Evolutionary conservation across 306 rosid genomes (phyloP).

Genomic region (Canavalia ensiformis): DNA sequence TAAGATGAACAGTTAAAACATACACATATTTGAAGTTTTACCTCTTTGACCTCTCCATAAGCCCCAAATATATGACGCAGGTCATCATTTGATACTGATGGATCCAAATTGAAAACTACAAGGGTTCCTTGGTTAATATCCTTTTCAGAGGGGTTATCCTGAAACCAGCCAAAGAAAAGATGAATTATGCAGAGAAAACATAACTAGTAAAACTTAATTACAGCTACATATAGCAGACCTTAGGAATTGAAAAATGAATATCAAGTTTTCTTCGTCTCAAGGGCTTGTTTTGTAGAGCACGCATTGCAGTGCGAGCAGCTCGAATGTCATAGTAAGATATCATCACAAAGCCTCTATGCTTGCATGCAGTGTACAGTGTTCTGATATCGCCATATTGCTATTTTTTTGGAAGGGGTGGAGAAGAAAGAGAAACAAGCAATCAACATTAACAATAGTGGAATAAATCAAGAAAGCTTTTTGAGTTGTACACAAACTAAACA

Average conservation of each 20-base stretch:
- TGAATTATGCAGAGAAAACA: constrained; percentile 34
- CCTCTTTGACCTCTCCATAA: constrained; percentile 98
- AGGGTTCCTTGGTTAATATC: constrained; percentile 98
- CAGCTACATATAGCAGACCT: constrained; percentile 62
- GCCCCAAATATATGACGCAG: constrained; percentile 92
- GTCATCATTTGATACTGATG: constrained; percentile 92
- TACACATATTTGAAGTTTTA: constrained; percentile 15
- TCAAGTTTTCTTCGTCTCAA: constrained; percentile 94
- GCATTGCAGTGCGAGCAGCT: constrained; percentile 96
- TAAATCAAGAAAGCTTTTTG: constrained; percentile 26
- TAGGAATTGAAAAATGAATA: constrained; percentile 97
- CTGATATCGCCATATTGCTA: constrained; percentile 96
- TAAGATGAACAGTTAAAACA: constrained; percentile 19
- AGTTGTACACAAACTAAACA: neutral
- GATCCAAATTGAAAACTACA: constrained; percentile 93
- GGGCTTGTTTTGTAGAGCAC: constrained; percentile 88
- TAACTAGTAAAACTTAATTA: constrained; percentile 16
- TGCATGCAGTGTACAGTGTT: constrained; percentile 94
- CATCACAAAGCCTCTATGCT: constrained; percentile 98
- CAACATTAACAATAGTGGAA: constrained; percentile 36
- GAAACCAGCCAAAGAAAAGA: constrained; percentile 48
- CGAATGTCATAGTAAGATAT: constrained; percentile 95
- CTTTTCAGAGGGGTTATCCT: constrained; percentile 96
- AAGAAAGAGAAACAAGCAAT: constrained; percentile 17
- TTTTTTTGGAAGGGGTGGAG: neutral